A percentile compares a stretch with the other conserved stretches of the same genome.
These are phyloP conservation scores for Arbutus unedo DNA, from an alignment of 148 eudicot genomes.

Conservation along the genomic window DNA sequence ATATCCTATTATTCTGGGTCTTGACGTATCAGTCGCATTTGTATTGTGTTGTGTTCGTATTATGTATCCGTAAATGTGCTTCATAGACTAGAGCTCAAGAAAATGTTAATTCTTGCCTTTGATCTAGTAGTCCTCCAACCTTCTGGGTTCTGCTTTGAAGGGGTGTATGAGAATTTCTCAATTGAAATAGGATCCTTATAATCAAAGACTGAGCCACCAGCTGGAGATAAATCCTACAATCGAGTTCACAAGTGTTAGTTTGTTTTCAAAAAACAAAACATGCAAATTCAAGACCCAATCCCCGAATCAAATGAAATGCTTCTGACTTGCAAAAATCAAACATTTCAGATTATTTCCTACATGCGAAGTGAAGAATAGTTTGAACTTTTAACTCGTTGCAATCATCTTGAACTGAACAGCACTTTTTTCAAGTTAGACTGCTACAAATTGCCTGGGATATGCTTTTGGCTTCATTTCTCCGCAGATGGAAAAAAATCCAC, in stretches of 20 bases:
- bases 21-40: too few relatives aligned
- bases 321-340: too few relatives aligned
- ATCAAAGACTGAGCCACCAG: conserved; percentile 18
- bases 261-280: conserved; percentile 1
- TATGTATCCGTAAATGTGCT: too few relatives aligned
- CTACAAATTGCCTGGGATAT: neutral
- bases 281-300: neutral
- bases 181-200: conserved; percentile 34
- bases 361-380: neutral
- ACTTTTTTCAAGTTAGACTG: neutral
- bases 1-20: too few relatives aligned
- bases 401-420: neutral
- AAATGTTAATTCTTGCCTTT: conserved; percentile 42
- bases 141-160: conserved; percentile 41
- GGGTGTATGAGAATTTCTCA: conserved; percentile 50
- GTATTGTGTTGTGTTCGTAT: too few relatives aligned
- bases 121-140: conserved; percentile 82
- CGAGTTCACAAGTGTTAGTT: conserved; percentile 9
- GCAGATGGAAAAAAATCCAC: neutral
- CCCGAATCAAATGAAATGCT: neutral
- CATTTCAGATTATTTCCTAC: too few relatives aligned
- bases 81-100: neutral
- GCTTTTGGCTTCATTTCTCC: neutral
- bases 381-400: neutral
- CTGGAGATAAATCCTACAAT: conserved; percentile 43